Evolutionary conservation across 2,329 filamentous ascomycete genomes (phyloP), one percentile per base, ranked within the genome.

Genomic region (Botrytis aclada): DNA sequence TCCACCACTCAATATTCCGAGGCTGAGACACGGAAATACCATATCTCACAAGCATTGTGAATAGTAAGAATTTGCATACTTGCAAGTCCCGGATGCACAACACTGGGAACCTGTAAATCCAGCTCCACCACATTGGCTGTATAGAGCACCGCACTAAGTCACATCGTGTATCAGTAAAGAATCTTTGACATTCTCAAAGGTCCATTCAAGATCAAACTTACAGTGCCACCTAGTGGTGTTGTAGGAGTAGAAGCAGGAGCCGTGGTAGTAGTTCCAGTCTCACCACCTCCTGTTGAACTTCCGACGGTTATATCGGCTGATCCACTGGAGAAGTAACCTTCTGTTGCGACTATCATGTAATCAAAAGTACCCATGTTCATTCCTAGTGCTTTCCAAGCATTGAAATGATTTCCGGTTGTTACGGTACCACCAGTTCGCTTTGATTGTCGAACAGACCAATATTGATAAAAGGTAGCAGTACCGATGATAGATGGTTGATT

Each of bases 351-450:
- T 74, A 88, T 87, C 82, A 85, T 83, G 78, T 88, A 88, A 79
- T 88, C 71, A 18, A 64, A 62, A 6, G 73, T 82, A 4, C 87
- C 87, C 10, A 88, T 78, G n/a, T 79, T 82, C 79, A 88, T 80
- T 12, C 86, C 86, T 32, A 80, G 77, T 45, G 81, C 81, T 34
- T 80, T 79, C 87, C 87, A 89, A 12, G 86, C 86, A 75, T 85
- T 82, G 77, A 89, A 88, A 78, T 88, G 86, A 75, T 83, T 85
- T 45, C 79, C 81, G 2, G 83, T 82, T 45, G 83, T 86, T 75
- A 89, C 84, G 14, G 84, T 85, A 5, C 87, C 88, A 70, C 83
- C 81, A 39, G 82, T 82, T 66, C 87, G 83, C 83, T 88, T 87
- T 74, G 76, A 81, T 74, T 82, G 80, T 74, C 86, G 84, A 34